Base-by-base conservation (phyloP, 306 rosid genomes). In the Malus asiatica region DNA sequence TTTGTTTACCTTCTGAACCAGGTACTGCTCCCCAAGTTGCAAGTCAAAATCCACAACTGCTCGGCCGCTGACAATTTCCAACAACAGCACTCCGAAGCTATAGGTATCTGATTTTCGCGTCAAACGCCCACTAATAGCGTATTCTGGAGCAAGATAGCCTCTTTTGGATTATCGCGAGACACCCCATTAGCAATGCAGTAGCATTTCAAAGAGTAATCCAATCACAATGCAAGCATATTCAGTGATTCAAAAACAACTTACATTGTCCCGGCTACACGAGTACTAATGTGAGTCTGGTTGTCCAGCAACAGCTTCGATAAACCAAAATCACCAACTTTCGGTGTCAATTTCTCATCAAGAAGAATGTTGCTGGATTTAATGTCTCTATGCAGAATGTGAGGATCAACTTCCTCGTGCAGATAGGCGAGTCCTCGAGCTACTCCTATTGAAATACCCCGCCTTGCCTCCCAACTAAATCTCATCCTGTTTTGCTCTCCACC, bases 191-290 rank as follows among this genome's bases (percentile, higher is more conserved):
- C 78, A 85, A 85, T 20, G 70, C 32, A 61, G 32, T 65, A 74
- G 23, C 19, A 25, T 75, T 72, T 71, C 67, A 78, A 11, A 38
- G 53, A 58, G 60, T 33, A 73, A 55, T 45, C 42, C 51, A 44
- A 68, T 48, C 20, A 58, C 14, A 19, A 76, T 30, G 25, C 25
- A 57, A 64, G 25, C 45, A 51, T 46, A 84, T 11, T 30, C 2
- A 73, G 44, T 23, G 33, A 65, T 29, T 14, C 55, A 58, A 58
- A 51, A 23, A 8, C 18, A 58, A 87, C 97, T 89, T 74, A 95
- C 99, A 95, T 73, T 90, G 99, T 95, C 71, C 99, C 99, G 0
- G 97, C 99, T 77, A 95, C 99, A 68, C 85, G 88, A 44, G 98
- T 95, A 74, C 97, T 90, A 35, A 95, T 76, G 82, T 92, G 80